Conservation (phyloP, 805 yeast species). For the Nakazawaea ishiwadae region DNA sequence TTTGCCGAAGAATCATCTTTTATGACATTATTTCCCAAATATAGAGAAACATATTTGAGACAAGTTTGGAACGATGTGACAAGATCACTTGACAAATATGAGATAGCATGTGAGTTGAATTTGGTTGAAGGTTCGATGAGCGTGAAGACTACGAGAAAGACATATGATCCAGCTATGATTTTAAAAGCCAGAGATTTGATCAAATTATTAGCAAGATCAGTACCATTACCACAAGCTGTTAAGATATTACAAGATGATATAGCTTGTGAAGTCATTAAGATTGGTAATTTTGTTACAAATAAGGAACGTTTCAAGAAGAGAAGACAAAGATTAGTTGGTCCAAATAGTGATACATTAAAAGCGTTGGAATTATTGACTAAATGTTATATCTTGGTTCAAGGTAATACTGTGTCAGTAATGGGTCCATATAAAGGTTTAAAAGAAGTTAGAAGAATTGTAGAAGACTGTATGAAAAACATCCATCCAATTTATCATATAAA, state of each 20-base stretch:
- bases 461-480: constrained; percentile 93
- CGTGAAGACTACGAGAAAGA: constrained; percentile 91
- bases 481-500: constrained; percentile 98
- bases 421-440: constrained; percentile 93
- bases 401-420: constrained; percentile 95
- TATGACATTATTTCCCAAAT: constrained; percentile 93
- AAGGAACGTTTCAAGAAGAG: constrained; percentile 94
- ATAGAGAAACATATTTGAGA: constrained; percentile 85
- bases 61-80: constrained; percentile 95
- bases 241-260: constrained; percentile 87
- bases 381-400: constrained; percentile 94
- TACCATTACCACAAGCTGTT: constrained; percentile 94
- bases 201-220: constrained; percentile 90
- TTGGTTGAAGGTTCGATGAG: constrained; percentile 97
- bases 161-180: constrained; percentile 91
- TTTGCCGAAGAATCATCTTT: constrained; percentile 96
- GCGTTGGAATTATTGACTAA: constrained; percentile 93
- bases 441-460: constrained; percentile 88
- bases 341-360: constrained; percentile 92
- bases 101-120: constrained; percentile 80
- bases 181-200: constrained; percentile 93
- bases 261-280: constrained; percentile 95
- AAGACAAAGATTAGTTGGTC: constrained; percentile 94
- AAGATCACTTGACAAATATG: constrained; percentile 63
- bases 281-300: constrained; percentile 82